Percentiles rank a stretch among this genome's conserved stretches.
These are phyloP conservation scores for Karstenula rhodostoma DNA, from an alignment of 2,329 filamentous ascomycete genomes.

Conservation along the genomic window DNA sequence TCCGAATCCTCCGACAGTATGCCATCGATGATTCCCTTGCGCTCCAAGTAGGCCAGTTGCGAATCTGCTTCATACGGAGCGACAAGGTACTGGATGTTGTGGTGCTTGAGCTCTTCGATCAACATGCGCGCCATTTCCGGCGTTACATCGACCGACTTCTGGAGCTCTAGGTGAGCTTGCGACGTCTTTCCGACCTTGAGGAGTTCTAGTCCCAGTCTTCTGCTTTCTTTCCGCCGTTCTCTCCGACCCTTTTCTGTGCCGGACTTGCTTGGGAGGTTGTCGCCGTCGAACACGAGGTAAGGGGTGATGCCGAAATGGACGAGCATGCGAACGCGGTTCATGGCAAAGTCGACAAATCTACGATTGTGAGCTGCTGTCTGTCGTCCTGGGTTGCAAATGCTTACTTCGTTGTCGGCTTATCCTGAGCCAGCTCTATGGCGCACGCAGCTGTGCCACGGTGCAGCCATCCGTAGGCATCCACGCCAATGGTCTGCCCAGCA, in stretches of 20 bases:
- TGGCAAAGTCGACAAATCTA: slow-evolving; percentile 88
- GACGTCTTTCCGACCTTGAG: slow-evolving; percentile 80
- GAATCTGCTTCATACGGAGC: slow-evolving; percentile 97
- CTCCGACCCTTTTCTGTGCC: slow-evolving; percentile 81
- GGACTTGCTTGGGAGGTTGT: slow-evolving; percentile 92
- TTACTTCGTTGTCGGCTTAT: slow-evolving; percentile 86
- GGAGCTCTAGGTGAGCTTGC: slow-evolving; percentile 84
- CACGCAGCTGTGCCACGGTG: slow-evolving; percentile 91
- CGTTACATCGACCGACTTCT: slow-evolving; percentile 95
- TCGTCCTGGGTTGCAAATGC: slow-evolving; percentile 33
- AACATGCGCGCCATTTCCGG: slow-evolving; percentile 92
- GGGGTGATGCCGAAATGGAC: slow-evolving; percentile 93
- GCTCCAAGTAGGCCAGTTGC: slow-evolving; percentile 94
- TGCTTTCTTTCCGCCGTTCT: slow-evolving; percentile 79
- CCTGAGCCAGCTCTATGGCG: slow-evolving; percentile 87
- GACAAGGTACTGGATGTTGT: slow-evolving; percentile 84
- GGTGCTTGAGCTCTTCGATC: slow-evolving; percentile 88
- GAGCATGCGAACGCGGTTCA: slow-evolving; percentile 92
- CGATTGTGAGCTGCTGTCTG: slow-evolving; percentile 21
- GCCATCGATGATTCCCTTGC: slow-evolving; percentile 80
- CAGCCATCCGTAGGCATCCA: slow-evolving; percentile 98
- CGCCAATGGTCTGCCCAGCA: slow-evolving; percentile 85
- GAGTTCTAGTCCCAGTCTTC: slow-evolving; percentile 77
- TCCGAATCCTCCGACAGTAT: slow-evolving; percentile 98
- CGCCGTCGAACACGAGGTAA: slow-evolving; percentile 95